Percentiles rank a stretch among this genome's conserved stretches.
Conservation (phyloP, 345 rosid genomes). For the Syzygium jambos region DNA sequence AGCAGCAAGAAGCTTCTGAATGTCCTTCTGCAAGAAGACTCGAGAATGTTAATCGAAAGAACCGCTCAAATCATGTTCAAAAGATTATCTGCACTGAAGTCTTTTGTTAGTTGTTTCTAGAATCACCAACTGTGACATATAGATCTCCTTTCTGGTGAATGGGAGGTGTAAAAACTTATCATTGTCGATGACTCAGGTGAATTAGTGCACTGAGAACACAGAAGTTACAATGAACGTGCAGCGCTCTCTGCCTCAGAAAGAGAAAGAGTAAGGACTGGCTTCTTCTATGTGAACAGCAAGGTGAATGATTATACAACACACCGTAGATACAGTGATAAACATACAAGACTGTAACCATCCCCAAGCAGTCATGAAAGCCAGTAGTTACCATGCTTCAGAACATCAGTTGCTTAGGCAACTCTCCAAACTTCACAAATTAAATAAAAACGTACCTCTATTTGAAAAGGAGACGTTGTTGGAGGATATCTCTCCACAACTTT, state of each 20-base stretch:
- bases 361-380: not conserved
- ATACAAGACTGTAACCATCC: not conserved
- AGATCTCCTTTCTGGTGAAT: not conserved
- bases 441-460: conserved; percentile 61
- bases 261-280: not conserved
- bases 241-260: not conserved
- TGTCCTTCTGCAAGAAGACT: conserved; percentile 45
- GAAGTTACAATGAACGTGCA: not conserved
- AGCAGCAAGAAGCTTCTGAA: conserved; percentile 52
- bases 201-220: not conserved
- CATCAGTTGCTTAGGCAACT: not conserved
- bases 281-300: not conserved
- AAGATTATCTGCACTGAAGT: not conserved
- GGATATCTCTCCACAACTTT: conserved; percentile 82
- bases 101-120: not conserved
- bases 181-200: not conserved
- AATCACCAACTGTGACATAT: not conserved
- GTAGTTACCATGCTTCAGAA: not conserved
- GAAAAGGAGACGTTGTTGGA: conserved; percentile 91
- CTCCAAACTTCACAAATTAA: not conserved
- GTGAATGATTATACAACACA: not conserved
- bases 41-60: not conserved
- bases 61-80: not conserved
- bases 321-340: not conserved
- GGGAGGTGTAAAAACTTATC: not conserved